These are phyloP conservation scores for Cornus kousa DNA, from an alignment of 148 eudicot species.

Conservation along the genomic window DNA sequence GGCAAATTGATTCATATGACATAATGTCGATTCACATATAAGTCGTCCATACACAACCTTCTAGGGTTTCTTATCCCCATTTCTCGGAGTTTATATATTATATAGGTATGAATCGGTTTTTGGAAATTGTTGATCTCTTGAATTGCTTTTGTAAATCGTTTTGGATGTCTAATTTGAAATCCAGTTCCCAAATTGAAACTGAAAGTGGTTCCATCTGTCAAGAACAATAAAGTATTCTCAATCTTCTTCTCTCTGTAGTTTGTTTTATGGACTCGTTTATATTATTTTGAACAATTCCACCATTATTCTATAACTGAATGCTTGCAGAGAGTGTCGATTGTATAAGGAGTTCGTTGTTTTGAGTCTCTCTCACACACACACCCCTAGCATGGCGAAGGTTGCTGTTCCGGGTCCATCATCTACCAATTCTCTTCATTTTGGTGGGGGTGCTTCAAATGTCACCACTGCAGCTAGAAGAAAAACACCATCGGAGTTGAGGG, in stretches of 20 bases:
- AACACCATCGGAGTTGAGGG: slow-evolving; percentile 89
- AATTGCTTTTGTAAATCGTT: not conserved
- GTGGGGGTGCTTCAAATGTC: slow-evolving; percentile 38
- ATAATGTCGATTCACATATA: not conserved
- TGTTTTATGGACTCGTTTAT: not conserved
- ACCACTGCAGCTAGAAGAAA: slow-evolving; percentile 56
- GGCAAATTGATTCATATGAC: slow-evolving; percentile 6
- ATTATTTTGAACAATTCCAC: not conserved
- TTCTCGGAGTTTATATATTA: not conserved
- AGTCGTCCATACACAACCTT: not conserved
- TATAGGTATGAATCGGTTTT: not conserved
- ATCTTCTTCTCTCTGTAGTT: not conserved
- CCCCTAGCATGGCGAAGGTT: slow-evolving; percentile 62
- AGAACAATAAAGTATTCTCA: not conserved
- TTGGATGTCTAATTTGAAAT: too few species aligned
- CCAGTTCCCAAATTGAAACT: too few species aligned
- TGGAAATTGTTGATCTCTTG: not conserved
- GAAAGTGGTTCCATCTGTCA: not conserved
- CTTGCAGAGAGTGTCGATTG: slow-evolving; percentile 13
- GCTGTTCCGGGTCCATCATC: slow-evolving; percentile 50
- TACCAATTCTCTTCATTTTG: slow-evolving; percentile 40
- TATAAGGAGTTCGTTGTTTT: not conserved
- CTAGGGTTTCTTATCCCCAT: too few species aligned
- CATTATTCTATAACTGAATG: not conserved
- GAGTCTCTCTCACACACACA: not conserved